phyloP scores from a whole-genome alignment of 2,329 filamentous ascomycete species.

The Paecilomyces variotii region DNA sequence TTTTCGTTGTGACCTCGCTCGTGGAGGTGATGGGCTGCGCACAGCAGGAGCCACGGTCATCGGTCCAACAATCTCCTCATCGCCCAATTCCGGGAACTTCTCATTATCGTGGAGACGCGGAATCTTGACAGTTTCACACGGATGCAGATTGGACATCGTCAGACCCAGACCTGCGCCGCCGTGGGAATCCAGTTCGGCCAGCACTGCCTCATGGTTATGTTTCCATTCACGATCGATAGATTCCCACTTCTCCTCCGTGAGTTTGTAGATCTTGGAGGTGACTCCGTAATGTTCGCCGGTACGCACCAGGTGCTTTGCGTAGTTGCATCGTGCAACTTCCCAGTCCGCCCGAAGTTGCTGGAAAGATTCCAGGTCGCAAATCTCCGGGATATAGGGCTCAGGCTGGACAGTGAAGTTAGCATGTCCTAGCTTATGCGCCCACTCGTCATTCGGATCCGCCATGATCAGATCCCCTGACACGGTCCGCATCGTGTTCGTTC shows the following conservation, averaged over 20 bases:
- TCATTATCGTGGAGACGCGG: constrained; percentile 46
- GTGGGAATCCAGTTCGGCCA: constrained; percentile 39
- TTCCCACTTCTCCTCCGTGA: constrained; percentile 85
- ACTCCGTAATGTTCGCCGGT: constrained; percentile 85
- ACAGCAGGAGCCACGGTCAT: constrained; percentile 53
- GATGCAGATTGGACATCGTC: constrained; percentile 30
- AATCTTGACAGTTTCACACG: constrained; percentile 44
- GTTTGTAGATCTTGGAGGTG: constrained; percentile 77
- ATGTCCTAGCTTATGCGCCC: constrained; percentile 79
- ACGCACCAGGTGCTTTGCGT: constrained; percentile 78
- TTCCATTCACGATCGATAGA: constrained; percentile 71
- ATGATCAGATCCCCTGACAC: constrained; percentile 50
- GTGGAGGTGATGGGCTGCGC: constrained; percentile 36
- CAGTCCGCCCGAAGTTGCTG: constrained; percentile 67
- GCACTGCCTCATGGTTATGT: constrained; percentile 57
- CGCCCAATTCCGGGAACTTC: constrained; percentile 82
- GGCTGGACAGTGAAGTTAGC: constrained; percentile 88
- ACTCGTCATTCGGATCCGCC: constrained; percentile 64
- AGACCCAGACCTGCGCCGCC: constrained; percentile 30
- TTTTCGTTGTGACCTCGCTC: constrained; percentile 32
- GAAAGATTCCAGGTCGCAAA: constrained; percentile 52
- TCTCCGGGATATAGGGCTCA: constrained; percentile 65
- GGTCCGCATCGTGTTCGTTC: constrained; percentile 35
- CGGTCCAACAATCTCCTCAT: constrained; percentile 87
- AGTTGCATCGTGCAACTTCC: constrained; percentile 76